Percentiles rank a stretch among this genome's conserved stretches.
Evolutionary conservation across 768 basidiomycete genomes (phyloP).

Genomic region (Lactarius sanguifluus): DNA sequence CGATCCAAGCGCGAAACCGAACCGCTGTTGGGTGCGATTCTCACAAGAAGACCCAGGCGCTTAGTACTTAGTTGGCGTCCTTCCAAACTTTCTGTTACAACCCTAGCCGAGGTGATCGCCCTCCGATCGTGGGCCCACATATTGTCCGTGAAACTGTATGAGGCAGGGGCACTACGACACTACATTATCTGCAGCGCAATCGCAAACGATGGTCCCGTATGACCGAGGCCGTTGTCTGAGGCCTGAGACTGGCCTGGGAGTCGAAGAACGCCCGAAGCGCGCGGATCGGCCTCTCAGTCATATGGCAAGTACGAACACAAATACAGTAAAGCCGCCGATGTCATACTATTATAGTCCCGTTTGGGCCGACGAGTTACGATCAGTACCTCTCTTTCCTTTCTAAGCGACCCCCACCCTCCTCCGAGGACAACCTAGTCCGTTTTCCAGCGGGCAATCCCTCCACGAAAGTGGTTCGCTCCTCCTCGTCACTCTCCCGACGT

Average conservation of each 20-base stretch:
- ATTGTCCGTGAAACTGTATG: background rate
- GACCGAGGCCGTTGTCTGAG: background rate
- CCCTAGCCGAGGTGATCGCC: background rate
- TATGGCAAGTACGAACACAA: background rate
- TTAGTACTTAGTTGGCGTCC: background rate
- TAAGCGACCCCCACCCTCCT: background rate
- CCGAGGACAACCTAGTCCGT: constrained; percentile 4
- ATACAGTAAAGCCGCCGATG: background rate
- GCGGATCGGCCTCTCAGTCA: background rate
- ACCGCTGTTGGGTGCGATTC: background rate
- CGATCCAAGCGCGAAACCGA: background rate
- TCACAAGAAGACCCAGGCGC: background rate
- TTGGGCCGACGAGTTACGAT: too few relatives aligned
- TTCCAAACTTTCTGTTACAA: background rate
- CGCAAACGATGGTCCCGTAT: background rate
- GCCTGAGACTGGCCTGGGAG: background rate
- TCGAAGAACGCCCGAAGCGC: background rate
- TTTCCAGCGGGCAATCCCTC: constrained; percentile 8
- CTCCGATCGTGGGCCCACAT: background rate
- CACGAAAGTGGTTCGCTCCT: background rate
- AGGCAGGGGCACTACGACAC: too few relatives aligned
- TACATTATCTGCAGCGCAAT: background rate
- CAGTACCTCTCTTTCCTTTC: background rate
- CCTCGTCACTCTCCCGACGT: background rate
- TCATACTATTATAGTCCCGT: background rate